phyloP scores from a whole-genome alignment of 805 yeast species.

The Groenewaldozyma salmanticensis region DNA sequence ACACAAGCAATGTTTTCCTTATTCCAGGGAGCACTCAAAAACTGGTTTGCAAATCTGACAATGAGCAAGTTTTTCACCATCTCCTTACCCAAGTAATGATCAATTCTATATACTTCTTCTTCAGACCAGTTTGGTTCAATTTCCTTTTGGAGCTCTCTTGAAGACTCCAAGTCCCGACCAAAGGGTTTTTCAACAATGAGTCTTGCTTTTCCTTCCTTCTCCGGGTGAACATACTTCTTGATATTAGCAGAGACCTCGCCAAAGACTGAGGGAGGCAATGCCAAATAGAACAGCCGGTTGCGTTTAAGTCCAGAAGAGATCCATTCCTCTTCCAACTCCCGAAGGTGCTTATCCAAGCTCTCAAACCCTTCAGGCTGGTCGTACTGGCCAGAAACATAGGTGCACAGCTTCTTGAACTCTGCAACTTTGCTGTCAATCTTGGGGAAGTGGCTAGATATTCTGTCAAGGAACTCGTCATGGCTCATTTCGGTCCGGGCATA shows the following conservation, averaged over 20 bases:
- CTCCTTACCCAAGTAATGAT: slow-evolving; percentile 96
- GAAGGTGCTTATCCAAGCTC: slow-evolving; percentile 44
- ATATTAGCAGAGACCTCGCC: slow-evolving; percentile 65
- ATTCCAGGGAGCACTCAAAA: slow-evolving; percentile 85
- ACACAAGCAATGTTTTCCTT: slow-evolving; percentile 65
- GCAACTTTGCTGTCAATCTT: slow-evolving; percentile 29
- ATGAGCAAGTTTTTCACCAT: slow-evolving; percentile 91
- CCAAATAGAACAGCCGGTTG: slow-evolving; percentile 83
- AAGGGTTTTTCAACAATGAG: slow-evolving; percentile 95
- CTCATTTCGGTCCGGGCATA: slow-evolving; percentile 79
- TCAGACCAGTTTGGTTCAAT: slow-evolving; percentile 83
- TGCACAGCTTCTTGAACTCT: slow-evolving; percentile 52
- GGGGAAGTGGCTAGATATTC: slow-evolving; percentile 57
- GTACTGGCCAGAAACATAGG: slow-evolving; percentile 72
- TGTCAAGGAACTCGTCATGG: slow-evolving; percentile 54
- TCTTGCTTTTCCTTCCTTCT: slow-evolving; percentile 57
- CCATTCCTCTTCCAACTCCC: slow-evolving; percentile 42
- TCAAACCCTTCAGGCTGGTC: slow-evolving; percentile 70
- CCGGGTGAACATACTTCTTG: slow-evolving; percentile 58
- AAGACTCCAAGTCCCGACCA: slow-evolving; percentile 79
- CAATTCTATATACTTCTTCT: slow-evolving; percentile 89
- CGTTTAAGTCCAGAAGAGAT: slow-evolving; percentile 29
- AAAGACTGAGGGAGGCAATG: slow-evolving; percentile 91
- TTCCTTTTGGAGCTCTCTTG: slow-evolving; percentile 64
- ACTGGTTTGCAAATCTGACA: slow-evolving; percentile 82